These are phyloP conservation scores for Petrea volubilis DNA, from an alignment of 257 asterid species.

Conservation along the genomic window DNA sequence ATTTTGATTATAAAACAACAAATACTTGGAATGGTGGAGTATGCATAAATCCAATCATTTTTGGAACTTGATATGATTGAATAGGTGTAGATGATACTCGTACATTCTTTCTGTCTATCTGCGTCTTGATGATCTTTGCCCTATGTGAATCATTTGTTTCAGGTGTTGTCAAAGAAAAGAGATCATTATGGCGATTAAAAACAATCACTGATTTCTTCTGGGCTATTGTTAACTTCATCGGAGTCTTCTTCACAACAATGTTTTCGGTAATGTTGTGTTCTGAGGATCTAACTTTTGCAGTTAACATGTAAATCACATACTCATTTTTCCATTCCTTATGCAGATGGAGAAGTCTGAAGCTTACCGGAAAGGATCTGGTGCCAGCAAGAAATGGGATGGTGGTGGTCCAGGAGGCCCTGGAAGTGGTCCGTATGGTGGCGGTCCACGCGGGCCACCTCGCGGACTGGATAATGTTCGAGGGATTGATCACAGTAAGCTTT, in stretches of 20 bases:
- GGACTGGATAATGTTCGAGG: constrained; percentile 87
- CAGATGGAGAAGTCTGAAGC: constrained; percentile 96
- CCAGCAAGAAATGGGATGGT: constrained; percentile 96
- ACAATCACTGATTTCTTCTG: constrained; percentile 85
- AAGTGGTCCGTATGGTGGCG: constrained; percentile 85
- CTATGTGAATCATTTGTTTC: constrained; percentile 26
- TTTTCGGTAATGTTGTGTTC: constrained; percentile 65
- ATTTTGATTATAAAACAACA: too few species aligned
- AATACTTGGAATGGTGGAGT: too few species aligned
- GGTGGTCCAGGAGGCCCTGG: constrained; percentile 97
- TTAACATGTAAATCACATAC: not conserved
- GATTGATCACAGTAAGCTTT: constrained; percentile 83
- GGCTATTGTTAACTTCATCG: constrained; percentile 69
- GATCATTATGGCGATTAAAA: constrained; percentile 80
- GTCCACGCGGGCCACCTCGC: constrained; percentile 92
- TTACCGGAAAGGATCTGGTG: constrained; percentile 71
- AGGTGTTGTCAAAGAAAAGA: constrained; percentile 87
- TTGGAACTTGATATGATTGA: not conserved
- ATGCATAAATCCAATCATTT: not conserved
- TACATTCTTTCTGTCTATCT: not conserved
- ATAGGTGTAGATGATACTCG: not conserved
- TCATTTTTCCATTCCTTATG: constrained; percentile 13
- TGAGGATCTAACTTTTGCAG: not conserved
- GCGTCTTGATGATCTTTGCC: not conserved
- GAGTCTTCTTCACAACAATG: constrained; percentile 78